Base-by-base conservation (phyloP, 768 basidiomycete genomes). In the Boletus patriciae region DNA sequence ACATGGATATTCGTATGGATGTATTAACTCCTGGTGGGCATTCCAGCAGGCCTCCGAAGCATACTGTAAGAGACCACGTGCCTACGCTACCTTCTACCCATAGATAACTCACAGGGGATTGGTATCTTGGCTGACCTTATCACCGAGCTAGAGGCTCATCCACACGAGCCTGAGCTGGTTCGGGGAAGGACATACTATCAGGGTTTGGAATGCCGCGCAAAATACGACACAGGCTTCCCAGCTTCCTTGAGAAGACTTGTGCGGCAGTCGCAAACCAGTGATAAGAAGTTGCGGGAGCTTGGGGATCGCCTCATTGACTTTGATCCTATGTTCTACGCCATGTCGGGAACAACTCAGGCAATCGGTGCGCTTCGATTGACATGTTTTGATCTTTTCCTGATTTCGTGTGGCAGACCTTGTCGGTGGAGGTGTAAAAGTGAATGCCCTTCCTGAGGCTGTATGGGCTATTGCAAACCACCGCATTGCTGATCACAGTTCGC, bases 1-100 rank as follows among this genome's bases (percentile, higher is more conserved):
- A 77, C 56, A 55, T 77, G 45, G 73, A 77, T 48, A 66, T 78
- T 34, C 69, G 73, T 15, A 63, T 83, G 46, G 71, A 77, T 18
- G 78, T 81, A 7, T 58, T 69, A 29, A 76, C 77, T 2, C 74
- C 77, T 1, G 83, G 83, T 16, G 83, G 84, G 0, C 84, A 83
- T 62, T 83, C 83, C 1, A 79, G 78, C 59, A 72, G 75, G 2
- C 84, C 83, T 9, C 80, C 79, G 8, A 52, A 66, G 18, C 83
- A 85, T 63, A 85, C 84, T 6, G 80, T 74, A 69, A 58, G 71
- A 60, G 25, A 16, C 31, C 3, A 12, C 43, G 3, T 47, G 8
- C 52, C 9, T 27, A 45, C 6, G 25, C 49, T 42, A 0, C 21
- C 4, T 27, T 46, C 1, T 34, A 36, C 50, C 60, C 19, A 50